Base-by-base conservation (phyloP, 495 filamentous ascomycete species). In the Penicillium desertorum region DNA sequence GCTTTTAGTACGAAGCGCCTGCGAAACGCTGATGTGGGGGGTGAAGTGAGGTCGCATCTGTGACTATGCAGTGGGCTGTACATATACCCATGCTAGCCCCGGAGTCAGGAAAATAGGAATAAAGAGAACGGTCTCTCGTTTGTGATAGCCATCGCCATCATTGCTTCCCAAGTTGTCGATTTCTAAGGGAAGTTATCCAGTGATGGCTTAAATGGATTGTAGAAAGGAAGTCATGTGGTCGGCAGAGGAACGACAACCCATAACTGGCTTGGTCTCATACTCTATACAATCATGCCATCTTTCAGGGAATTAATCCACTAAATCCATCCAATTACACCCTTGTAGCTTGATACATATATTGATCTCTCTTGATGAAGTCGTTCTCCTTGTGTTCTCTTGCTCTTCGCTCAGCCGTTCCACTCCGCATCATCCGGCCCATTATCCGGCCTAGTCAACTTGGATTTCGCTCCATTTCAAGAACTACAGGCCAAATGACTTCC, bases 401-500 rank as follows among this genome's bases (percentile, higher is more conserved):
- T n/a, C 27, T 16, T 16, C 30, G 54, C 32, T 39, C 36, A 27
- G 25, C 17, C 22, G 43, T 25, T 25, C 16, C 52, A 55, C 23
- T 30, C 39, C 25, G 23, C 51, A 32, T 44, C 17, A 14, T 32
- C n/a, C 39, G 51, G 27, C 16, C 39, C 51, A 32, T 44, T 12
- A 14, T 32, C n/a, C 39, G 51, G 27, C 16, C 39, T 32, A 52
- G 37, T 29, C 51, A 44, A 34, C 37, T 19, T 14, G 32, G 16
- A 20, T 10, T 44, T 14, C 45, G 27, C 25, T 45, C 43, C 30
- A 52, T 51, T 27, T 54, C 52, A 22, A 42, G 16, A 22, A 32
- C 32, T 27, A 39, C 17, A 25, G 45, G 39, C 56, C 60, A 56
- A 22, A 76, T 77, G 71, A 75, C 64, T 50, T 64, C 70, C 12